Evolutionary conservation across 1,284 basidiomycete genomes (phyloP).

Genomic region (Pisolithus thermaeus): DNA sequence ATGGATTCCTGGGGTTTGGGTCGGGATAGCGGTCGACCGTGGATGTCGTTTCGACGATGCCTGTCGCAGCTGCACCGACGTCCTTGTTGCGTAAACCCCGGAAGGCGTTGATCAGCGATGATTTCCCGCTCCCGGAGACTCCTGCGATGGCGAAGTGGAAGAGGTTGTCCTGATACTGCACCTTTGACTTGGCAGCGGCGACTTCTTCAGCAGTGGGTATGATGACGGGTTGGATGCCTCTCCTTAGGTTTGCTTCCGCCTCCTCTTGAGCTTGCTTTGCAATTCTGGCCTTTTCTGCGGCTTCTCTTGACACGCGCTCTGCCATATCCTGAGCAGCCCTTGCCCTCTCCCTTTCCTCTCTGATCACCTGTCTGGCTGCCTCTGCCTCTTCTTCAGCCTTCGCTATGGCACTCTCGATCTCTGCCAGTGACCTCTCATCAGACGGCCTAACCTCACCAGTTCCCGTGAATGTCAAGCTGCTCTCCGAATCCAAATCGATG

Average conservation of each 20-base stretch:
- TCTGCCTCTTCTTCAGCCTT: background rate
- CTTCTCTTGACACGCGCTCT: background rate
- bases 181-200: constrained; percentile 2
- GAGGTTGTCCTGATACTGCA: constrained; percentile 14
- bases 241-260: constrained; percentile 5
- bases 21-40: constrained; percentile 17
- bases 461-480: background rate
- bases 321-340: background rate
- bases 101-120: constrained; percentile 10
- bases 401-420: background rate
- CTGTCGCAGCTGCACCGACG: constrained; percentile 16
- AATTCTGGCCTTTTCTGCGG: background rate
- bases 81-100: constrained; percentile 4
- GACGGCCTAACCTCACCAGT: too few species aligned
- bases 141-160: constrained; percentile 13
- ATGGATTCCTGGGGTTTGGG: constrained; percentile 7
- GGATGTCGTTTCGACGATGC: constrained; percentile 13
- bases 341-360: background rate
- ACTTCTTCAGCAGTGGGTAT: constrained; percentile 14
- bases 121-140: constrained; percentile 8
- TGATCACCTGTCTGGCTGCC: background rate
- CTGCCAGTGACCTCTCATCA: background rate
- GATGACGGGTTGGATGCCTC: constrained; percentile 15
- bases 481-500: background rate
- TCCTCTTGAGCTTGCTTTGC: constrained; percentile 7